phyloP scores from a whole-genome alignment of 768 basidiomycete genomes.

The Suillus americanus region DNA sequence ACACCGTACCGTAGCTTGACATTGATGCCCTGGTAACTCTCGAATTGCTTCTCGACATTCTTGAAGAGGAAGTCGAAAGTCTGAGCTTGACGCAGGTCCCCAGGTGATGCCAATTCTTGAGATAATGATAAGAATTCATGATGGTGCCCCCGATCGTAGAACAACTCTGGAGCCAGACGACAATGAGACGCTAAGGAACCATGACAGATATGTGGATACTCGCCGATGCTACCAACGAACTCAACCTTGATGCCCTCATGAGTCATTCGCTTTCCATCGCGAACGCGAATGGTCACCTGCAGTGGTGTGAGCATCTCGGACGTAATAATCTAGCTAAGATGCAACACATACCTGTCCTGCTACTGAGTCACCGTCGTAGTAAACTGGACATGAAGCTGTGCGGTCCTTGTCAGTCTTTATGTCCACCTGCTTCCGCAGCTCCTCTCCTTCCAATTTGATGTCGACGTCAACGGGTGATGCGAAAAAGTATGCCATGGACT shows the following conservation, averaged over 20 bases:
- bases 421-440: constrained; percentile 85
- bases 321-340: background rate
- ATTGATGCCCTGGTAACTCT: constrained; percentile 97
- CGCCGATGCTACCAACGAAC: constrained; percentile 94
- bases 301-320: background rate
- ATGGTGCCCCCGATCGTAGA: constrained; percentile 97
- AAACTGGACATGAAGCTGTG: constrained; percentile 82
- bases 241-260: constrained; percentile 99
- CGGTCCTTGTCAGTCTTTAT: constrained; percentile 89
- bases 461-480: constrained; percentile 89
- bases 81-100: constrained; percentile 95
- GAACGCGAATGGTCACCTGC: constrained; percentile 82
- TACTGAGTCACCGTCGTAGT: constrained; percentile 95
- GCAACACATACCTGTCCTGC: constrained; percentile 67
- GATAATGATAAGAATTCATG: constrained; percentile 96
- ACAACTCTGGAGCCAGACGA: constrained; percentile 57
- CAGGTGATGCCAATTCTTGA: constrained; percentile 93
- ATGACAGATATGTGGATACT: constrained; percentile 23
- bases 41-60: constrained; percentile 99
- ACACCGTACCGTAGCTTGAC: constrained; percentile 85
- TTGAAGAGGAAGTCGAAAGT: constrained; percentile 97
- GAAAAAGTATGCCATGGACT: constrained; percentile 81
- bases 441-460: constrained; percentile 84
- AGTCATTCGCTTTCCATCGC: constrained; percentile 91
- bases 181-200: background rate